Percentiles rank a stretch among this genome's conserved stretches.
phyloP scores from a whole-genome alignment of 1,284 basidiomycete species.

The Cutaneotrichosporon mucoides region DNA sequence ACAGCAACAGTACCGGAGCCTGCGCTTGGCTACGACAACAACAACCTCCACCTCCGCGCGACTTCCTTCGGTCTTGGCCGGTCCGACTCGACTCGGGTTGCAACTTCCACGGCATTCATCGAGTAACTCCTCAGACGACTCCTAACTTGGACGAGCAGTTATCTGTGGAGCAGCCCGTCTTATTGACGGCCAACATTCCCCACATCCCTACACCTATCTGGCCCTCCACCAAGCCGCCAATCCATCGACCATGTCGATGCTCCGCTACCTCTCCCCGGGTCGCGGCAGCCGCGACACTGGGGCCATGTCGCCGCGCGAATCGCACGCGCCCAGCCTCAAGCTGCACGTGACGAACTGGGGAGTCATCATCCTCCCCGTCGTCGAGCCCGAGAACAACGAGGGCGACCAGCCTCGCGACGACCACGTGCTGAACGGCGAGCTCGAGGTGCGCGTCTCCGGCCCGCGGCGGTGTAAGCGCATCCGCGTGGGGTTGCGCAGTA shows the following conservation, averaged over 20 bases:
- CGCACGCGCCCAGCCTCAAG: background rate
- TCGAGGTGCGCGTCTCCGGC: slow-evolving; percentile 9
- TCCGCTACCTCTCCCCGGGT: slow-evolving; percentile 12
- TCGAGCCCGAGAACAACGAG: background rate
- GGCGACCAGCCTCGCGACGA: slow-evolving; percentile 11
- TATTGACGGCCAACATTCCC: too few species aligned
- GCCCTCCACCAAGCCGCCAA: background rate
- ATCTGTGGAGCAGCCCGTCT: too few species aligned
- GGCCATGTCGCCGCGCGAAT: background rate
- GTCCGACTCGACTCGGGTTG: too few species aligned
- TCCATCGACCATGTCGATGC: slow-evolving; percentile 13
- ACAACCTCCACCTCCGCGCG: too few species aligned
- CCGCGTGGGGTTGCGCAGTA: slow-evolving; percentile 15
- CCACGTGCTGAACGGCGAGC: slow-evolving; percentile 14
- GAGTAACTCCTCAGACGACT: too few species aligned
- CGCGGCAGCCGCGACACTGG: background rate
- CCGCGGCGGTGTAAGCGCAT: slow-evolving; percentile 9
- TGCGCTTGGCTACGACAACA: too few species aligned
- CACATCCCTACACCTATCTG: background rate
- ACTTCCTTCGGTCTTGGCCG: too few species aligned
- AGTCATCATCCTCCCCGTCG: slow-evolving; percentile 11
- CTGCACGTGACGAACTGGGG: slow-evolving; percentile 13
- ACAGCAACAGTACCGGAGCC: too few species aligned
- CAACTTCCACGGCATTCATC: too few species aligned
- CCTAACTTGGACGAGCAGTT: too few species aligned